Conservation (phyloP, 805 yeast species). For the Metschnikowia lochheadii region DNA sequence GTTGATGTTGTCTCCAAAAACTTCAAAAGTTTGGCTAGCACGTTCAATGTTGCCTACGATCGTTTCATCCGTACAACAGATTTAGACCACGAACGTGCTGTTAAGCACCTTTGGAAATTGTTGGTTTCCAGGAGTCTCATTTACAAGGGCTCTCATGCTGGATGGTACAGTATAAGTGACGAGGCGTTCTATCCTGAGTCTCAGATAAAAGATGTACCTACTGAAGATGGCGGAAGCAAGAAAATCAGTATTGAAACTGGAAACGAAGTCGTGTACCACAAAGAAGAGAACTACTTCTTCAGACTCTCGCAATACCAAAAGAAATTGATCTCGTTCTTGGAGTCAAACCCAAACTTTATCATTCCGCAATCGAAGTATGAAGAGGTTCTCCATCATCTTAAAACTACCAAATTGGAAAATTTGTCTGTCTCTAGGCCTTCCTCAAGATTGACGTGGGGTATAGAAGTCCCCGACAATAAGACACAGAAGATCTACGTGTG, state of each 20-base stretch:
- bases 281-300: conserved; percentile 87
- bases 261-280: conserved; percentile 67
- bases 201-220: conserved; percentile 48
- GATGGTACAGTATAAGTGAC: conserved; percentile 94
- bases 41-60: conserved; percentile 56
- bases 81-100: conserved; percentile 65
- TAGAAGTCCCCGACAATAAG: conserved; percentile 76
- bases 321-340: conserved; percentile 46
- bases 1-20: conserved; percentile 66
- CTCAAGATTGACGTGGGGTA: conserved; percentile 80
- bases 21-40: conserved; percentile 61
- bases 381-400: conserved; percentile 57
- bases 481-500: conserved; percentile 87
- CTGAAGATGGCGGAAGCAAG: conserved; percentile 25
- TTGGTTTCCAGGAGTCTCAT: conserved; percentile 61
- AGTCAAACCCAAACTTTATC: conserved; percentile 55
- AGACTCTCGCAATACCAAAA: conserved; percentile 59
- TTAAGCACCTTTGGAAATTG: conserved; percentile 63
- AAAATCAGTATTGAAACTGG: conserved; percentile 64
- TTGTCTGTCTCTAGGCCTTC: conserved; percentile 86
- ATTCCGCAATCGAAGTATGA: conserved; percentile 55
- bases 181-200: conserved; percentile 89
- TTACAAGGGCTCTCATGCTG: conserved; percentile 78
- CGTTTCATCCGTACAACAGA: conserved; percentile 92
- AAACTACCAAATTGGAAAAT: conserved; percentile 48